These are phyloP conservation scores for Adansonia rubrostipa DNA, from an alignment of 441 rosid genomes.

Conservation along the genomic window DNA sequence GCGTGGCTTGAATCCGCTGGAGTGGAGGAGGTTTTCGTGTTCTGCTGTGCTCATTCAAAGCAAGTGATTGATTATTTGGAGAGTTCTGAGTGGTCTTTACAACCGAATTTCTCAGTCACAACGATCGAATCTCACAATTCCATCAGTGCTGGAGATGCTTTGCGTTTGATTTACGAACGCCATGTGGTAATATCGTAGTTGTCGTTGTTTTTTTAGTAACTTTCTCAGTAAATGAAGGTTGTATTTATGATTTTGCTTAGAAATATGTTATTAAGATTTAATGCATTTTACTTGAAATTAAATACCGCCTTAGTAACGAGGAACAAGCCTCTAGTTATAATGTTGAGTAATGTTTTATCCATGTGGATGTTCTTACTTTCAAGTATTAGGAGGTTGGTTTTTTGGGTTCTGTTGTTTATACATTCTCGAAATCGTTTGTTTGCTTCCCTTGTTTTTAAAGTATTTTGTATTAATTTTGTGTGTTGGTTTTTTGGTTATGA, in stretches of 20 bases:
- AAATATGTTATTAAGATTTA: background rate
- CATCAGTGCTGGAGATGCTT: slow-evolving; percentile 88
- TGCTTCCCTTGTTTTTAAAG: slow-evolving; percentile 1
- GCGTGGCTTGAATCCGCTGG: slow-evolving; percentile 97
- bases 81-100: slow-evolving; percentile 70
- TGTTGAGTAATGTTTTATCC: background rate
- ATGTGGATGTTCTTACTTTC: background rate
- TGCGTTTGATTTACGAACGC: slow-evolving; percentile 84
- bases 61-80: slow-evolving; percentile 80
- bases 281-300: slow-evolving; percentile 14
- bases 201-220: background rate
- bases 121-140: slow-evolving; percentile 87
- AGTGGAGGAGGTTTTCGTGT: slow-evolving; percentile 88
- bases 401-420: slow-evolving; percentile 7
- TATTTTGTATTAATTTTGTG: background rate
- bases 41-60: slow-evolving; percentile 88
- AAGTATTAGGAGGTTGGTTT: background rate
- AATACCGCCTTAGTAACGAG: background rate
- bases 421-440: background rate
- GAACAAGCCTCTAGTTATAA: background rate
- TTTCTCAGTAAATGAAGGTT: background rate
- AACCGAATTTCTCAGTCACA: slow-evolving; percentile 59
- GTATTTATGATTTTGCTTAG: background rate
- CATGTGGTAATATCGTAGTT: slow-evolving; percentile 49
- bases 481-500: background rate